These are phyloP conservation scores for Amanita rimosa DNA, from an alignment of 768 basidiomycete species.

Conservation along the genomic window DNA sequence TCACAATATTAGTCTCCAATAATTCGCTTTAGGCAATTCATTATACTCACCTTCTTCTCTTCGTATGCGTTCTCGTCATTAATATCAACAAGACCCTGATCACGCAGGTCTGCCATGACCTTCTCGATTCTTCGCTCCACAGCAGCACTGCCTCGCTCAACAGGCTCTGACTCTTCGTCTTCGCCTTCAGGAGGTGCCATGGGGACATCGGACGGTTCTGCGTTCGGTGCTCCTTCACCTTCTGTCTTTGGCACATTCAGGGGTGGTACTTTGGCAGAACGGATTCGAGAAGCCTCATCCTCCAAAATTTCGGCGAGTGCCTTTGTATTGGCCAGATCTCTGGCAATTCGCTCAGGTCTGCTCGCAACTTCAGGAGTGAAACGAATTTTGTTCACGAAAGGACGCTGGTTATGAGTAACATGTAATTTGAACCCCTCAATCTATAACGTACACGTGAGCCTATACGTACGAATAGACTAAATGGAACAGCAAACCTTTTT, in stretches of 20 bases:
- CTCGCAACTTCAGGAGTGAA: conserved; percentile 77
- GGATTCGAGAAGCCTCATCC: conserved; percentile 48
- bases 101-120: conserved; percentile 57
- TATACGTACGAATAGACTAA: not conserved
- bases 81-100: conserved; percentile 46
- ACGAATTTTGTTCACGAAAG: conserved; percentile 69
- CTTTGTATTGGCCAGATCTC: conserved; percentile 72
- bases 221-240: conserved; percentile 14
- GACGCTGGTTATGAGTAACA: conserved; percentile 69
- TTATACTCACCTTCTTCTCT: conserved; percentile 52
- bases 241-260: conserved; percentile 14
- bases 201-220: conserved; percentile 11
- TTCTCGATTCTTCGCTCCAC: conserved; percentile 77
- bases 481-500: conserved; percentile 52
- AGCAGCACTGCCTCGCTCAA: conserved; percentile 60
- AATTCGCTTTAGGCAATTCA: conserved; percentile 6
- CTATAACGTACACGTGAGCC: conserved; percentile 27
- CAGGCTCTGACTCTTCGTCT: conserved; percentile 44
- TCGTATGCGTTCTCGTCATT: conserved; percentile 58
- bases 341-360: conserved; percentile 67
- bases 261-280: conserved; percentile 26
- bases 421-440: conserved; percentile 94
- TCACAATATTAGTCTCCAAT: conserved; percentile 12
- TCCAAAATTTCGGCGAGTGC: conserved; percentile 66
- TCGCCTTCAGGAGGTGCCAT: conserved; percentile 21